Evolutionary conservation across 1,284 basidiomycete genomes (phyloP), one percentile per base, ranked within the genome.

Genomic region (Exobasidium cylindrosporum): DNA sequence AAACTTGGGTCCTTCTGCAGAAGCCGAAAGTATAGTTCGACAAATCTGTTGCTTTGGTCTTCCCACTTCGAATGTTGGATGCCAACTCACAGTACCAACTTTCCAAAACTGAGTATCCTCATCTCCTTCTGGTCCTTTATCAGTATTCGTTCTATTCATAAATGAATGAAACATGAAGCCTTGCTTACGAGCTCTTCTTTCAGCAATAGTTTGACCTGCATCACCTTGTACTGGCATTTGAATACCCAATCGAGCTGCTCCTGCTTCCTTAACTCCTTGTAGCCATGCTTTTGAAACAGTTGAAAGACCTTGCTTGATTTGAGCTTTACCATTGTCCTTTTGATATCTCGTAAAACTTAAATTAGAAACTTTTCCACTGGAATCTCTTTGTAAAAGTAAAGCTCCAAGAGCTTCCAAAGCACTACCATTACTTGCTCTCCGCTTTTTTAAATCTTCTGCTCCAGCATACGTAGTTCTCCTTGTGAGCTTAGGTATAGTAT

Each of bases 361-460:
- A 30, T 55, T 66, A 1, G 73, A 65, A 1, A 72, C 68, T 30
- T 68, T 57, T 6, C 73, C 75, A 1, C 62, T 68, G 21, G 67
- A 72, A 45, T 76, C 72, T 29, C 66, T 67, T 4, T 66, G 67
- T 44, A 78, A 61, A 4, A 78, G 61, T 0, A 78, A 58, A 0
- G 76, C 70, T 7, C 74, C 72, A 10, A 78, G 66, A 1, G 76
- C 76, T 43, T 78, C 76, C 17, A 78, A 60, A 3, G 76, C 76
- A 52, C 73, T 76, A 23, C 76, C 75, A 40, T 71, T 78, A 57
- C 71, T 70, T 4, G 64, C 63, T 6, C 58, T 54, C 32, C 62
- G 68, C 28, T 40, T 31, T 35, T 11, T 30, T 47, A 31, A 26
- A 13, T 47, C 14, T 50, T 21, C 47, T 21, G 21, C 26, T 28